Evolutionary conservation across 192 early-diverging fungal species (phyloP), one percentile per base, ranked within the genome.

Genomic region (Jimgerdemannia flammicorona): DNA sequence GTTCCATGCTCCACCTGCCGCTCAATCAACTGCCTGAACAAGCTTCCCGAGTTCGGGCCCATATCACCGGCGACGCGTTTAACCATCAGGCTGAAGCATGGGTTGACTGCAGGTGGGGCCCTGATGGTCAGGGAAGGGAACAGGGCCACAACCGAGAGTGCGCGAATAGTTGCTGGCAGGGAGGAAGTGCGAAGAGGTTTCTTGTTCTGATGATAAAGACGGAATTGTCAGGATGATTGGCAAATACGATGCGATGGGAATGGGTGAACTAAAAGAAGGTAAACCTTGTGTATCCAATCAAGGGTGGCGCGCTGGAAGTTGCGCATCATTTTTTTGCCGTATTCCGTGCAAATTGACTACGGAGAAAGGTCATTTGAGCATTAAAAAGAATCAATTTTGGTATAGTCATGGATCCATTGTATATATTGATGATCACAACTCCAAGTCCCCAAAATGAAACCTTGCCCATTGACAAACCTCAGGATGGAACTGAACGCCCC

Each of bases 401-500:
- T 29, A 29, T 29, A 29, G 29, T 29, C 29, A 29, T 29, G 29
- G 29, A 29, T 29, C 29, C 29, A 1, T 29, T 29, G 29, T 29
- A 29, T 29, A 29, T 29, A 29, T 1, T 29, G 29, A 29, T 29
- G 29, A 29, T 29, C 29, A 29, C 29, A 29, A 29, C 29, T 29
- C 29, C 29, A 29, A 29, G 29, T 29, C 29, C 29, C 29, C 29
- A 29, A 29, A 29, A 29, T 29, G 29, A 29, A 29, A 29, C 29
- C 29, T 29, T 1, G 29, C 29, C 1, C 29, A 29, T 54, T 2
- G 0, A 59, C 14, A 59, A 67, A 81, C 86, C 86, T 99, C 97
- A 7, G 97, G 97, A 75, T 99, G 97, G 78, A 98, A 98, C 74
- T 99, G 97, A 54, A 99, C 94, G 9, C 95, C 93, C 83, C 90